phyloP scores from a whole-genome alignment of 177 flowering plant species.

The Tripterygium wilfordii region DNA sequence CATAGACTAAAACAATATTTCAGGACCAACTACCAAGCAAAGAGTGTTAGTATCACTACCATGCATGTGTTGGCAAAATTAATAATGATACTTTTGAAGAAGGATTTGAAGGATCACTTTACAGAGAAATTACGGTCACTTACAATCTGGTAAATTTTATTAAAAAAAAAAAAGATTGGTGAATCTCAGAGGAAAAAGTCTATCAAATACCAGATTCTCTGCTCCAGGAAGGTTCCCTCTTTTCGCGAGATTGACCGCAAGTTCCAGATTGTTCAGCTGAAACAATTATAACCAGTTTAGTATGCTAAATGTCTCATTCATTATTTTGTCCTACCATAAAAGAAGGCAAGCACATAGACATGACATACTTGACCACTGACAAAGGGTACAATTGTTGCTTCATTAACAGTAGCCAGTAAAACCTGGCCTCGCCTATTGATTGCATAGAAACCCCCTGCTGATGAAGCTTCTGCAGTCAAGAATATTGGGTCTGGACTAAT shows the following conservation, averaged over 20 bases:
- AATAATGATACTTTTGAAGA: too few relatives aligned
- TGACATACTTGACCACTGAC: constrained; percentile 88
- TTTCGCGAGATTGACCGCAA: constrained; percentile 98
- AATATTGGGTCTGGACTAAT: constrained; percentile 99
- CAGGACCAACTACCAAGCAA: too few relatives aligned
- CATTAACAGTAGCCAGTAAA: constrained; percentile 91
- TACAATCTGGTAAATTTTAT: too few relatives aligned
- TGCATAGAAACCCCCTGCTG: constrained; percentile 94
- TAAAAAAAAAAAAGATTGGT: background rate
- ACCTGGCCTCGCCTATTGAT: constrained; percentile 96
- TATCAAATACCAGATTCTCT: constrained; percentile 78
- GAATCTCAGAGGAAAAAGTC: background rate
- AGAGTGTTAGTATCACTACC: too few relatives aligned
- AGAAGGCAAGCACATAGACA: constrained; percentile 1
- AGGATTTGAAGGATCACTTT: too few relatives aligned
- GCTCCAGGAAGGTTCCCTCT: constrained; percentile 99
- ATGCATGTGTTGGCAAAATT: too few relatives aligned
- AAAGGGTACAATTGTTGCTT: constrained; percentile 87
- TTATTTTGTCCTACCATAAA: background rate
- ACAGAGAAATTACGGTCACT: too few relatives aligned
- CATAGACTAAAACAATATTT: too few relatives aligned
- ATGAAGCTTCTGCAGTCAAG: constrained; percentile 89
- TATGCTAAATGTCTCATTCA: background rate
- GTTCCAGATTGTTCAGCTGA: constrained; percentile 94
- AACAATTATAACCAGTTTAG: constrained; percentile 13